Evolutionary conservation across 768 basidiomycete genomes (phyloP).

Genomic region (Podaxis sp.): DNA sequence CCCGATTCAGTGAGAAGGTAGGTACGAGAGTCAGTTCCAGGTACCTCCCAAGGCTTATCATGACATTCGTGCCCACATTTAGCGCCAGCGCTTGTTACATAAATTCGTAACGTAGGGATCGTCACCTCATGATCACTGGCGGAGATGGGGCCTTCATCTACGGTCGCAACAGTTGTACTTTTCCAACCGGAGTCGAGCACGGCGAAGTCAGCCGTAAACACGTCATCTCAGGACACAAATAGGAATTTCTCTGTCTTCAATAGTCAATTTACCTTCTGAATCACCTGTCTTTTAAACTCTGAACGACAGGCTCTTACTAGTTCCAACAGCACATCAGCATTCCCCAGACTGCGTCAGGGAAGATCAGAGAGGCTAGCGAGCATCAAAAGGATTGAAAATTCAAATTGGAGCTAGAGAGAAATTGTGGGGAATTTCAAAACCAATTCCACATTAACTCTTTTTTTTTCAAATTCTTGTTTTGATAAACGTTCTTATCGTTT

Average conservation of each 20-base stretch:
- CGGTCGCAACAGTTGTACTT: neutral
- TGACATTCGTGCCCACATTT: neutral
- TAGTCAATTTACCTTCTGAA: neutral
- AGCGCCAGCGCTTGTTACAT: slow-evolving; percentile 2
- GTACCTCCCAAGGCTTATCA: neutral
- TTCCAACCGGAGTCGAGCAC: neutral
- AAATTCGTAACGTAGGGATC: neutral
- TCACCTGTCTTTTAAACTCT: neutral
- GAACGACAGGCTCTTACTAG: neutral
- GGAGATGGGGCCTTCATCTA: neutral
- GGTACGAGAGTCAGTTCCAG: neutral
- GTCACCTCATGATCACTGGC: neutral
- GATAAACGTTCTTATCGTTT: neutral
- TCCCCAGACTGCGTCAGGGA: neutral
- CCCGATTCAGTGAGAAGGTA: neutral
- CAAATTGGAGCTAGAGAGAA: neutral
- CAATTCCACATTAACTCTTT: neutral
- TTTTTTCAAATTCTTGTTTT: neutral
- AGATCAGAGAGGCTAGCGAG: neutral
- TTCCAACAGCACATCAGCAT: neutral
- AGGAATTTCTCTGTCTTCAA: neutral
- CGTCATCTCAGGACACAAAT: neutral
- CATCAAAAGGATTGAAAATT: neutral
- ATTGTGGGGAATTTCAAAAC: neutral
- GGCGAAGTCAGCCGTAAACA: neutral